Conservation (phyloP, 192 early-diverging fungal species). For the Gryganskiella cystojenkinii region DNA sequence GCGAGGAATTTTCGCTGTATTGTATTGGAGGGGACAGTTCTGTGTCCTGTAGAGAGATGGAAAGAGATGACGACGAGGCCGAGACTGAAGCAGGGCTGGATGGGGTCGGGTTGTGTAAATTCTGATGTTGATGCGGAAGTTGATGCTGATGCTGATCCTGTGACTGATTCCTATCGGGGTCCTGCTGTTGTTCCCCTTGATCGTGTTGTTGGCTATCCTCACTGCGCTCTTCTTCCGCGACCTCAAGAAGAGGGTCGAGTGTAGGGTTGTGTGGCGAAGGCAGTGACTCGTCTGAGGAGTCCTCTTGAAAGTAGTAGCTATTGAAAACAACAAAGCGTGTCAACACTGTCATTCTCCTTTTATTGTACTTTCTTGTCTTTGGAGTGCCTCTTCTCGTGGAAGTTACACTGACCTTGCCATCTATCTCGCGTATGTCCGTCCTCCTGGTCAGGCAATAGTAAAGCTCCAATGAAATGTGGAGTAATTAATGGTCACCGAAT, state of each 20-base stretch:
- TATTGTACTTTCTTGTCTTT: no score
- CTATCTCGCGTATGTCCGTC: no score
- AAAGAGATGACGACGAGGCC: neutral
- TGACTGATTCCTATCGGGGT: neutral
- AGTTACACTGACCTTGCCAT: no score
- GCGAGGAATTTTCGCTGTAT: neutral
- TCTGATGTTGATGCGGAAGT: neutral
- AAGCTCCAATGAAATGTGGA: neutral
- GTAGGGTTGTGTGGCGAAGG: neutral
- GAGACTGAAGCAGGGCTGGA: neutral
- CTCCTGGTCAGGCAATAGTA: neutral
- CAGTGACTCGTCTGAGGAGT: constrained; percentile 37
- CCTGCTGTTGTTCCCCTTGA: no score
- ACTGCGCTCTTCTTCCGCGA: no score
- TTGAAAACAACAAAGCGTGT: no score
- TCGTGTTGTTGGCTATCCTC: no score
- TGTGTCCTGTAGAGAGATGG: no score
- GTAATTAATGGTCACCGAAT: no score
- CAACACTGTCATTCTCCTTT: no score
- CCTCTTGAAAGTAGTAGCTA: constrained; percentile 50
- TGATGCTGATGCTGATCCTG: neutral
- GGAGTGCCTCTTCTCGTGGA: neutral
- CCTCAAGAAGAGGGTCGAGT: neutral
- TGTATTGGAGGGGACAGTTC: neutral
- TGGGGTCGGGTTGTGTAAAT: neutral